Evolutionary conservation across 164 flowering plant genomes (phyloP).

Genomic region (Amborella trichopoda): DNA sequence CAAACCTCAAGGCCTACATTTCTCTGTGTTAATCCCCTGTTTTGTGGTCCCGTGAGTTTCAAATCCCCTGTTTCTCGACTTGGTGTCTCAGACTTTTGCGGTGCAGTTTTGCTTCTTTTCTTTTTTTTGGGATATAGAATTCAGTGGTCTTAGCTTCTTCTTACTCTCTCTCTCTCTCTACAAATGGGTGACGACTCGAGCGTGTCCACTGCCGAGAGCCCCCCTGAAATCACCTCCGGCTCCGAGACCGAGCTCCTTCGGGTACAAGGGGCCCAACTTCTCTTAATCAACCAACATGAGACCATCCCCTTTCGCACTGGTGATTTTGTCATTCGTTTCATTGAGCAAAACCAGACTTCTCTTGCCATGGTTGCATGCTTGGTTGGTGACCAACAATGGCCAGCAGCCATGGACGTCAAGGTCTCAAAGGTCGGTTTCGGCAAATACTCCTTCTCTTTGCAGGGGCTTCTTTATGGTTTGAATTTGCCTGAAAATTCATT

Average conservation of each 20-base stretch:
- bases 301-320: conserved; percentile 5
- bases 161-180: background rate
- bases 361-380: conserved; percentile 4
- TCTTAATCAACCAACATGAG: conserved; percentile 1
- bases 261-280: conserved; percentile 1
- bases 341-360: conserved; percentile 2
- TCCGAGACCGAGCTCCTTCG: background rate
- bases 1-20: no score
- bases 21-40: no score
- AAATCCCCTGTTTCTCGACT: background rate
- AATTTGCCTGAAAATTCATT: conserved; percentile 5
- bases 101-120: no score
- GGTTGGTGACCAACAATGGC: conserved; percentile 15
- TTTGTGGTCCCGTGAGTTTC: no score
- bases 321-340: conserved; percentile 1
- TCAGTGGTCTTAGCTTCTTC: no score
- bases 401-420: conserved; percentile 8
- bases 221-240: conserved; percentile 1
- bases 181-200: conserved; percentile 5
- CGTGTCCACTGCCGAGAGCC: background rate
- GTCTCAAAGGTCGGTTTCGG: conserved; percentile 3
- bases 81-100: conserved; percentile 1
- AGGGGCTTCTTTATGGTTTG: conserved; percentile 8
- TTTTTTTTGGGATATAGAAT: no score
- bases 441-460: conserved; percentile 12